Evolutionary conservation across 1,139 yeast genomes (phyloP), one percentile per base, ranked within the genome.

Genomic region (Protomyces macrosporus): DNA sequence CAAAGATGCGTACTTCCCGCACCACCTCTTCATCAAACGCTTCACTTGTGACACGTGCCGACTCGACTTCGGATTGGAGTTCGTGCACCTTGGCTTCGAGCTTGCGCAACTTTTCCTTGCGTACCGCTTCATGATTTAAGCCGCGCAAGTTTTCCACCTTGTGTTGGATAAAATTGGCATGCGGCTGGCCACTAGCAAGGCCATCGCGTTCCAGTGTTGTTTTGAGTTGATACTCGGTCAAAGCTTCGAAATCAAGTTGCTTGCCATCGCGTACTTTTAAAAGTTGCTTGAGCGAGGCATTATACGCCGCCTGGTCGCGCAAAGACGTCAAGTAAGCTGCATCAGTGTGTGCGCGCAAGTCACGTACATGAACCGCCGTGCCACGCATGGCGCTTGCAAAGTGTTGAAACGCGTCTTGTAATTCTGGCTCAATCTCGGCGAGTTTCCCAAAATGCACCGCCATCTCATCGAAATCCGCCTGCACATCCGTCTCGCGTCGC

Each of bases 261-360:
- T 91, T 91, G 72, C 90, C 93, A 72, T 93, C 98, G 68, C 93
- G 90, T 64, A 88, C 80, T 72, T 88, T 91, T 65, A 93, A 82
- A 68, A 91, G 77, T 66, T 82, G 83, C 69, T 90, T 88, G 70
- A 93, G 80, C 39, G 93, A 84, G 51, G 82, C 80, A 60, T 91
- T 86, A 71, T 90, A 93, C 75, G 88, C 91, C 68, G 93, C 90
- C 76, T 95, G 81, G 74, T 93, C 98, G 69, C 88, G 86, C 69
- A 93, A 77, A 4, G 95, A 84, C 1, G 90, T 89, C 64, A 90
- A 78, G 71, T 90, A 93, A 53, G 90, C 86, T 69, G 85, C 88
- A 71, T 93, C 97, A 60, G 89, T 79, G 68, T 83, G 84, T 58
- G 84, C 84, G 69, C 86, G 81, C 68, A 86, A 74, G 5, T 81